These are phyloP conservation scores for Fusarium pseudocircinatum DNA, from an alignment of 2,329 filamentous ascomycete genomes.

Conservation along the genomic window DNA sequence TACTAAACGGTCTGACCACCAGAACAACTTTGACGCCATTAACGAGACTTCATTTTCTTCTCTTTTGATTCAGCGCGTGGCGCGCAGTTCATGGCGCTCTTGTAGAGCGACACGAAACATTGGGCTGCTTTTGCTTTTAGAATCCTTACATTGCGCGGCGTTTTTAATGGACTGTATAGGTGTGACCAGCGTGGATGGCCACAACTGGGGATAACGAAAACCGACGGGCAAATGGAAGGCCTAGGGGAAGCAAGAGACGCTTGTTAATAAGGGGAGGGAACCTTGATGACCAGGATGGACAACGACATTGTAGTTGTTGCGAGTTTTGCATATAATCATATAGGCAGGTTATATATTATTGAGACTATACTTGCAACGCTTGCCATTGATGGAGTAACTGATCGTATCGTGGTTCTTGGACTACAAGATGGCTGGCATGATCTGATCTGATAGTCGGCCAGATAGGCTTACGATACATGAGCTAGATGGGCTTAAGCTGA, in stretches of 20 bases:
- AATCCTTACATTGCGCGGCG: conserved; percentile 37
- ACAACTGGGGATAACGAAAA: conserved; percentile 17
- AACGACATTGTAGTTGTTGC: conserved; percentile 11
- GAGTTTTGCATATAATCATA: conserved; percentile 29
- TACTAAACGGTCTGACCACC: conserved; percentile 48
- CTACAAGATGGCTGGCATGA: neutral
- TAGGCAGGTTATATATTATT: conserved; percentile 32
- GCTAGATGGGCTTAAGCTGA: neutral
- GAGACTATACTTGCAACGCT: neutral
- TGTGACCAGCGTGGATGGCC: conserved; percentile 2
- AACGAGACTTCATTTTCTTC: conserved; percentile 30
- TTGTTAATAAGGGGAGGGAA: conserved; percentile 24
- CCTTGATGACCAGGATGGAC: conserved; percentile 4
- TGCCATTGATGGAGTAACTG: neutral
- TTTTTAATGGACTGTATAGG: conserved; percentile 30
- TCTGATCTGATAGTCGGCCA: neutral
- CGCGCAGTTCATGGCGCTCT: conserved; percentile 8
- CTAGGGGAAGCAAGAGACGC: conserved; percentile 3
- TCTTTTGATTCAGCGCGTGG: conserved; percentile 22
- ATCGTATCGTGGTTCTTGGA: neutral
- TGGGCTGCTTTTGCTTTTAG: conserved; percentile 19
- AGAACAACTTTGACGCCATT: conserved; percentile 22
- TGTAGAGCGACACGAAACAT: neutral
- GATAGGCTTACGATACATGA: neutral
- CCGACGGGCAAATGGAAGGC: conserved; percentile 8